Conservation (phyloP, 352 stramenopile species). For the Pythium volutum region DNA sequence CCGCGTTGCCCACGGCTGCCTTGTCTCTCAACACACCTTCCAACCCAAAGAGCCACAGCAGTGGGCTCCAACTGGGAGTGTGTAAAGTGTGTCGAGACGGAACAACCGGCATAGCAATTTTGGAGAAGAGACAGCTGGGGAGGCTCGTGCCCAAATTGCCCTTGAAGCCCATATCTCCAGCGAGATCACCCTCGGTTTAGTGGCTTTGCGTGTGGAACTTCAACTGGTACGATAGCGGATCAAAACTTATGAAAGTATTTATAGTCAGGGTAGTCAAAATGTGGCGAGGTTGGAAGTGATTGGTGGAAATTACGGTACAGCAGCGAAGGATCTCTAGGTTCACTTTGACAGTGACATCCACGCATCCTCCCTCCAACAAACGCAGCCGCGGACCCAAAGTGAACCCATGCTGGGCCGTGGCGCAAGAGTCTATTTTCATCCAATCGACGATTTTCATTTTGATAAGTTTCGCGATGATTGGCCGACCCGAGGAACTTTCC, state of each 20-base stretch:
- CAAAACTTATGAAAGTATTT: neutral
- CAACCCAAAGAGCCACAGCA: slow-evolving; percentile 22
- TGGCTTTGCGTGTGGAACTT: neutral
- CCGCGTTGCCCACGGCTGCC: neutral
- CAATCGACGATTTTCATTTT: slow-evolving; percentile 7
- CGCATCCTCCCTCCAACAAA: slow-evolving; percentile 1
- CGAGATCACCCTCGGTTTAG: neutral
- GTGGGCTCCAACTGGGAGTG: neutral
- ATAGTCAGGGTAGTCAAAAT: slow-evolving; percentile 12
- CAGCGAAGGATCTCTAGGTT: slow-evolving; percentile 1
- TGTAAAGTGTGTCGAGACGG: slow-evolving; percentile 25
- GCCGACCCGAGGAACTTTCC: slow-evolving; percentile 9
- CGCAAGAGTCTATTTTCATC: slow-evolving; percentile 2
- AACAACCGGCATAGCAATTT: neutral
- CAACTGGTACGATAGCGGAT: too few species aligned
- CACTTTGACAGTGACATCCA: neutral
- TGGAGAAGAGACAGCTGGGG: neutral
- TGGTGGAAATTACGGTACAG: slow-evolving; percentile 8
- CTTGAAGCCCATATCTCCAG: slow-evolving; percentile 1
- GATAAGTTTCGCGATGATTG: neutral
- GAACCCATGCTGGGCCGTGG: slow-evolving; percentile 20
- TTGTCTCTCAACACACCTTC: slow-evolving; percentile 8
- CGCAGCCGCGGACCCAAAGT: slow-evolving; percentile 18
- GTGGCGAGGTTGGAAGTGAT: neutral
- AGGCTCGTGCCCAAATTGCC: too few species aligned